Conservation (phyloP, 148 eudicot genomes). For the Talinum fruticosum region DNA sequence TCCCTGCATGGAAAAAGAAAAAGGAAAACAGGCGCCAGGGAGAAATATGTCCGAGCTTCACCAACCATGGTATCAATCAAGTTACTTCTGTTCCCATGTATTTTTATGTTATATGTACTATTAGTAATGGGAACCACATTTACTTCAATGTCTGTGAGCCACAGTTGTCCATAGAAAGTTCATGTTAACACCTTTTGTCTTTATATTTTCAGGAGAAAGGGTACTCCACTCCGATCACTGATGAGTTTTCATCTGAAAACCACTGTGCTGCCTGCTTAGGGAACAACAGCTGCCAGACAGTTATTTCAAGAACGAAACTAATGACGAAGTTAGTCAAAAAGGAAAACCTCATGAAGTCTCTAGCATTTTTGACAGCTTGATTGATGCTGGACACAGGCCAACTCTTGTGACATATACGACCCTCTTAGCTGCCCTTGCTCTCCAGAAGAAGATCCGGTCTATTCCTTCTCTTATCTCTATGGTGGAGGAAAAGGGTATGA, state of each 20-base stretch:
- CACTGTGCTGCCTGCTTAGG: slow-evolving; percentile 52
- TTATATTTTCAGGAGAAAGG: slow-evolving; percentile 32
- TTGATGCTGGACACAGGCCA: slow-evolving; percentile 80
- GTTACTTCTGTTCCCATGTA: background rate
- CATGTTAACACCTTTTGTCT: slow-evolving; percentile 1
- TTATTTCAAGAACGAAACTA: slow-evolving; percentile 73
- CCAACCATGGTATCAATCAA: slow-evolving; percentile 50
- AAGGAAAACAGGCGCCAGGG: slow-evolving; percentile 39
- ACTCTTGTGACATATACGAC: slow-evolving; percentile 84
- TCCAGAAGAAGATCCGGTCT: slow-evolving; percentile 59
- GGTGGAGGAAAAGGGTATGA: slow-evolving; percentile 62
- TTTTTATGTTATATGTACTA: background rate
- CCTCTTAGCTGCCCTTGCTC: slow-evolving; percentile 67
- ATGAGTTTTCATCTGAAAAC: slow-evolving; percentile 28
- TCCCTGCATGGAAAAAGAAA: slow-evolving; percentile 38
- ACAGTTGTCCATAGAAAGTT: background rate
- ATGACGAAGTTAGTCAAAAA: slow-evolving; percentile 68
- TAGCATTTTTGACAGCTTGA: slow-evolving; percentile 51
- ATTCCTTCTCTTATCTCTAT: slow-evolving; percentile 65
- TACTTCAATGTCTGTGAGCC: background rate
- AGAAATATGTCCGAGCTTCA: slow-evolving; percentile 63
- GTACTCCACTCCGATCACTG: slow-evolving; percentile 35
- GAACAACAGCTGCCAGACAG: slow-evolving; percentile 59
- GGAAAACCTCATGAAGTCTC: slow-evolving; percentile 65
- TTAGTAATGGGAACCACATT: background rate